Conservation (phyloP, 2,329 filamentous ascomycete species). For the Nemania diffusa region DNA sequence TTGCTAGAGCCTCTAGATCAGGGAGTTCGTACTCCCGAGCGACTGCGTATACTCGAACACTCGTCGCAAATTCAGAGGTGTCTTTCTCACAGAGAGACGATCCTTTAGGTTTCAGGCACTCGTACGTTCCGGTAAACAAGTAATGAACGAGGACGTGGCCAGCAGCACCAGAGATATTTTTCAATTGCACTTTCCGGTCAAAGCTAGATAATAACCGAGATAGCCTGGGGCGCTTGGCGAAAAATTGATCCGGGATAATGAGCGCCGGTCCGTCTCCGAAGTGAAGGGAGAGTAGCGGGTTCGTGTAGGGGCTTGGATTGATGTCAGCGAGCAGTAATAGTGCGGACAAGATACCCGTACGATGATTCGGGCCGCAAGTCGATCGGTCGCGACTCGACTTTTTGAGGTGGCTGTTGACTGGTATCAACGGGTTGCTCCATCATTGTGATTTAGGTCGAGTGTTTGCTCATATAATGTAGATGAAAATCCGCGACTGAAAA, state of each 20-base stretch:
- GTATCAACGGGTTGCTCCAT: slow-evolving; percentile 4
- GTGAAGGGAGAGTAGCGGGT: slow-evolving; percentile 20
- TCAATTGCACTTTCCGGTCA: slow-evolving; percentile 11
- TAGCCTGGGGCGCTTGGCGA: slow-evolving; percentile 23
- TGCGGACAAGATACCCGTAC: slow-evolving; percentile 13
- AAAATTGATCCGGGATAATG: neutral
- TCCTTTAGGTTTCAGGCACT: slow-evolving; percentile 37
- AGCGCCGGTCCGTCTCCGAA: slow-evolving; percentile 26
- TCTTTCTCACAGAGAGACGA: slow-evolving; percentile 25
- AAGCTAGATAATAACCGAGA: slow-evolving; percentile 2
- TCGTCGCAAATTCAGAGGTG: slow-evolving; percentile 34
- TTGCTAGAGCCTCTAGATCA: slow-evolving; percentile 29
- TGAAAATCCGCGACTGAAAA: too few species aligned
- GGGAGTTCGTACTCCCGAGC: slow-evolving; percentile 32
- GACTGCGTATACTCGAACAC: slow-evolving; percentile 33
- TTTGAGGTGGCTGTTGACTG: neutral
- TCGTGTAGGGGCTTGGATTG: slow-evolving; percentile 27
- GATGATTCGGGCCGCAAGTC: slow-evolving; percentile 29
- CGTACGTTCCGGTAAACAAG: slow-evolving; percentile 38
- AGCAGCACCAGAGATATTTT: slow-evolving; percentile 35
- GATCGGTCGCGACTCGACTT: neutral
- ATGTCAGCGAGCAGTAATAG: slow-evolving; percentile 11
- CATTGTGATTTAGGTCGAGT: neutral
- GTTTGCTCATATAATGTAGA: neutral
- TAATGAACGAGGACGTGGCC: slow-evolving; percentile 41